Percentiles rank a stretch among this genome's conserved stretches.
Conservation (phyloP, 2,329 filamentous ascomycete species). For the Pseudogymnoascus sp. region DNA sequence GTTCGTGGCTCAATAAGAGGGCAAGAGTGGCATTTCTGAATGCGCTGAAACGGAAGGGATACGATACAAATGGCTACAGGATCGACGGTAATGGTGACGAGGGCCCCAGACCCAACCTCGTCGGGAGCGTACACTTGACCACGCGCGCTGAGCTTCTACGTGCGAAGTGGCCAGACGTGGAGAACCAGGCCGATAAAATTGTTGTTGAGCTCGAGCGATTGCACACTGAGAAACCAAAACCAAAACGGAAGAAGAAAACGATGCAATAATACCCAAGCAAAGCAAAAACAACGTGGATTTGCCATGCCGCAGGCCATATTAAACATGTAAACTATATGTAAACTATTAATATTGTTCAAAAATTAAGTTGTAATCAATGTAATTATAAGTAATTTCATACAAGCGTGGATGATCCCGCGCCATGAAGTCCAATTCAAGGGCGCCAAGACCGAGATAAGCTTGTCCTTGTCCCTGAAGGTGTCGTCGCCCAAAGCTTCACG, state of each 20-base stretch:
- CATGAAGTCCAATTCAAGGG: background rate
- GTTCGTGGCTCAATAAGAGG: slow-evolving; percentile 37
- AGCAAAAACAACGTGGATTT: slow-evolving; percentile 10
- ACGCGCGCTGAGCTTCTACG: background rate
- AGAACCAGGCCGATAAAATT: background rate
- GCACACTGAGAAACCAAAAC: background rate
- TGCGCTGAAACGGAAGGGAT: slow-evolving; percentile 38
- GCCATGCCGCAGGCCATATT: background rate
- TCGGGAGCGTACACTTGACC: background rate
- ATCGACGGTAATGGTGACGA: background rate
- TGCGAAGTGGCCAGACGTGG: background rate
- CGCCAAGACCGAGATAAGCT: slow-evolving; percentile 7
- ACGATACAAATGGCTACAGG: slow-evolving; percentile 26
- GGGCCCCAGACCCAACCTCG: background rate
- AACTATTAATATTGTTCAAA: background rate
- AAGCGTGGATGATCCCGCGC: background rate
- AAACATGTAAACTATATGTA: background rate
- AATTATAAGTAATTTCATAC: background rate
- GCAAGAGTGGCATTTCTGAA: slow-evolving; percentile 36
- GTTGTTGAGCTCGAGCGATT: background rate
- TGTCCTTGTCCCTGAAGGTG: slow-evolving; percentile 4
- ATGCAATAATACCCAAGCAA: background rate
- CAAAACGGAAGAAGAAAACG: background rate
- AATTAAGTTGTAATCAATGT: background rate
- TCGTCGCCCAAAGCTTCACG: background rate